These are phyloP conservation scores for Rhizopus delemar DNA, from an alignment of 371 early-diverging fungal species.

Conservation along the genomic window DNA sequence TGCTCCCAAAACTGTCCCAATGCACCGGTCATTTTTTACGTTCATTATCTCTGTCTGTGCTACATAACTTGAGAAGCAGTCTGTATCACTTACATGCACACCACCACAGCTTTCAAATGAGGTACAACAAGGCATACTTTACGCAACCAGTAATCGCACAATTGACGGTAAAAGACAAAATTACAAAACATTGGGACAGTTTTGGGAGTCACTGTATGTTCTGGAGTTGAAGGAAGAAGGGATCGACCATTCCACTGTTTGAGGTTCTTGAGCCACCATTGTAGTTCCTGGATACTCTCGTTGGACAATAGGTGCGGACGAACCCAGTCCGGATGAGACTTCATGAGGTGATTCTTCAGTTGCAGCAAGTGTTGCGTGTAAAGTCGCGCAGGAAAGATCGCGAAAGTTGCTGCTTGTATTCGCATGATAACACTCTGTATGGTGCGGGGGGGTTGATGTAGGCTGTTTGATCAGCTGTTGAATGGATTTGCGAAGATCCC, in stretches of 20 bases:
- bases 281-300: constrained; percentile 5
- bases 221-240: constrained; percentile 10
- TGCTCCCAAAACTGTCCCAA: too few species aligned
- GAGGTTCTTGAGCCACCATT: constrained; percentile 15
- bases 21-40: too few species aligned
- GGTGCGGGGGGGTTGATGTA: neutral
- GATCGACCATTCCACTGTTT: constrained; percentile 15
- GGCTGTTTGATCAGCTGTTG: constrained; percentile 4
- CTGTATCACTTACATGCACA: too few species aligned
- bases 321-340: constrained; percentile 4
- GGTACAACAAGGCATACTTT: too few species aligned
- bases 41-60: too few species aligned
- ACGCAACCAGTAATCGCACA: too few species aligned
- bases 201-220: too few species aligned
- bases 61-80: too few species aligned
- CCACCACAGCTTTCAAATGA: too few species aligned
- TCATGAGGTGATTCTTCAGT: constrained; percentile 12
- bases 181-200: too few species aligned
- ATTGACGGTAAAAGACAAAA: too few species aligned
- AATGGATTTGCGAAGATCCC: constrained; percentile 24
- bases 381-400: constrained; percentile 12
- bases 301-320: neutral
- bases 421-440: constrained; percentile 17
- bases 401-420: constrained; percentile 18
- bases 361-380: constrained; percentile 14